Evolutionary conservation across 768 basidiomycete genomes (phyloP).

Genomic region (Podaxis pistillaris): DNA sequence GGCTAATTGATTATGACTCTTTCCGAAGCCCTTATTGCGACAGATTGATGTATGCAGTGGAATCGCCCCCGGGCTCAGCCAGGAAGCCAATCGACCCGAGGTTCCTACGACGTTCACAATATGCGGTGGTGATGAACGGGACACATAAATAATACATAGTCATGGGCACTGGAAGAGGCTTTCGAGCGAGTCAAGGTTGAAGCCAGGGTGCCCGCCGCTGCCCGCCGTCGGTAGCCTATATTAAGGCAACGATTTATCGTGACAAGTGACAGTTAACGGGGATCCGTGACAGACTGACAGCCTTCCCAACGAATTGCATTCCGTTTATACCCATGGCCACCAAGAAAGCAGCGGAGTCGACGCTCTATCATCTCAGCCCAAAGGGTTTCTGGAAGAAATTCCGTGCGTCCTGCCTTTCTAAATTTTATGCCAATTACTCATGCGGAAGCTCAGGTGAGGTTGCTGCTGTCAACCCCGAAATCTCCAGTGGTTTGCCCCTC

Average conservation of each 20-base stretch:
- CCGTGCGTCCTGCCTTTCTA: conserved; percentile 48
- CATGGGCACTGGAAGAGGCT: too few species aligned
- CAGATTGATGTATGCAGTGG: neutral
- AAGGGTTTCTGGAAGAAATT: conserved; percentile 98
- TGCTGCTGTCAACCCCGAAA: conserved; percentile 83
- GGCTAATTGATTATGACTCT: neutral
- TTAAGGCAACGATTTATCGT: neutral
- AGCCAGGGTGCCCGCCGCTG: too few species aligned
- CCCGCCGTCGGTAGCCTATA: neutral
- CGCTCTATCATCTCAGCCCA: conserved; percentile 84
- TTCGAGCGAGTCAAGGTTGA: too few species aligned
- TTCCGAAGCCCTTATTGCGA: neutral
- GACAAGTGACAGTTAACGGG: neutral
- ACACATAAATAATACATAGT: too few species aligned
- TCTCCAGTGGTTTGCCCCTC: conserved; percentile 86
- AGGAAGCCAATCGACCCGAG: neutral
- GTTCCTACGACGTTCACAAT: neutral
- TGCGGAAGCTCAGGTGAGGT: conserved; percentile 62
- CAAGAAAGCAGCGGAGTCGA: conserved; percentile 83
- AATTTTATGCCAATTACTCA: neutral
- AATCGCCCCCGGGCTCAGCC: neutral
- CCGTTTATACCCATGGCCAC: conserved; percentile 54
- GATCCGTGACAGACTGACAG: conserved; percentile 15
- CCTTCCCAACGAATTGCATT: neutral
- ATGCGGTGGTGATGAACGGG: neutral